Evolutionary conservation across 164 flowering plant species (phyloP), one percentile per base, ranked within the genome.

Genomic region (Vitis rotundifolia): DNA sequence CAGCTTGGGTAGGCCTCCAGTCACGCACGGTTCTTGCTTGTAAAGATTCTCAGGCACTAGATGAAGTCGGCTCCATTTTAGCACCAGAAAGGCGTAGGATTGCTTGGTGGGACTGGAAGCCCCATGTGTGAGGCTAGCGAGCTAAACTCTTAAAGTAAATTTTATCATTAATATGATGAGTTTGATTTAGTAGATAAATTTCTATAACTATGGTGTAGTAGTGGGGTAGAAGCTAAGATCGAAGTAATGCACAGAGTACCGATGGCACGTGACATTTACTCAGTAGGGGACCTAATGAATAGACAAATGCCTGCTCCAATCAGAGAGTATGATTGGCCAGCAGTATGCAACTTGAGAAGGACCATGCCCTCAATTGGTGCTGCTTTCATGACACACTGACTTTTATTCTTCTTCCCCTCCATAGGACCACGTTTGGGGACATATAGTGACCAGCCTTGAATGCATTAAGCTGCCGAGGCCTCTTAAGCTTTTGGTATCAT

Each of bases 401-500:
- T 61, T 37, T 60, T 61, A 29, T 31, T 29, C 9, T 31, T 29
- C 9, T 37, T 6, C 44, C 44, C 44, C 48, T 26, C 48, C 12
- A 2, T 26, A 66, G 75, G 70, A 67, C 75, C 75, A 61, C 69
- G 14, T 47, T 14, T 44, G 37, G 12, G 59, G 26, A 22, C 26
- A 22, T 22, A 22, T 2, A 22, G 26, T 22, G 26, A 22, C 16
- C 19, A 37, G 65, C 22, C 22, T 62, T 62, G 9, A 62, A 62
- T 47, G 65, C 11, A 13, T 16, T 50, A 47, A n/a, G 49, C 31
- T 29, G n/a, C n/a, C 22, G 7, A 37, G 44, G 7, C 44, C 44
- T 6, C 44, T 37, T 37, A 37, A 3, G 44, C 44, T 37, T 37
- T 37, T 37, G 44, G 5, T 37, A 37, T 3, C 7, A 37, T 37